Evolutionary conservation across 208 protist species (phyloP).

Genomic region (Leishmania major): DNA sequence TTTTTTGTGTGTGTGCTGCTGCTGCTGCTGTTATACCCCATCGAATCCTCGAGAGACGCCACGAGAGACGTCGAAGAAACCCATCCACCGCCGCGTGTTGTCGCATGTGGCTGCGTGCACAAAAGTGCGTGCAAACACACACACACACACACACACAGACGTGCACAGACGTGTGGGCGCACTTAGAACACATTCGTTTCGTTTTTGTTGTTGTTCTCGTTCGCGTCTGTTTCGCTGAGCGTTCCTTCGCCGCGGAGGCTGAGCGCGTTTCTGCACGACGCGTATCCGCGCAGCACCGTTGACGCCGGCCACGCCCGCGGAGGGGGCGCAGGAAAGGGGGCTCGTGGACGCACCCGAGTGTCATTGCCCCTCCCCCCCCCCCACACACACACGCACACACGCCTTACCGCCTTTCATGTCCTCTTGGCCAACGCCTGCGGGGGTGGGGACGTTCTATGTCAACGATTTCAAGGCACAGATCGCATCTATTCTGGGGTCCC

Average conservation of each 20-base stretch:
- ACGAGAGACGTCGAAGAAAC: not conserved
- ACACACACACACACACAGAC: not conserved
- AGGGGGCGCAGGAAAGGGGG: not conserved
- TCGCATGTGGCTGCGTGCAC: too few relatives aligned
- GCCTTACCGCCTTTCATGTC: not conserved
- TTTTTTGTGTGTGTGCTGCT: not conserved
- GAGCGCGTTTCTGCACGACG: not conserved
- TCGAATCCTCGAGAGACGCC: not conserved
- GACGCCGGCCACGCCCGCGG: not conserved
- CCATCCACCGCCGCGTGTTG: not conserved
- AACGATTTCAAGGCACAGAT: not conserved
- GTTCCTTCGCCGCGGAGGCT: not conserved
- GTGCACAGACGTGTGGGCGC: not conserved
- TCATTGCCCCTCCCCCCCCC: too few relatives aligned
- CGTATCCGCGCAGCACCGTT: not conserved
- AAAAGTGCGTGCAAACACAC: not conserved
- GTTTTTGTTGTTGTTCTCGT: not conserved
- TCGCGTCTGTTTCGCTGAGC: not conserved
- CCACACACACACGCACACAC: not conserved
- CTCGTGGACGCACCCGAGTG: not conserved
- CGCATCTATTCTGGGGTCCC: not conserved
- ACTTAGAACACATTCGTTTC: not conserved
- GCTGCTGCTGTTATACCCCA: not conserved
- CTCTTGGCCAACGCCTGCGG: not conserved
- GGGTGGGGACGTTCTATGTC: slow-evolving; percentile 1